A percentile compares a stretch with the other conserved stretches of the same genome.
phyloP scores from a whole-genome alignment of 1,284 basidiomycete genomes.

The Dichomitus squalens region DNA sequence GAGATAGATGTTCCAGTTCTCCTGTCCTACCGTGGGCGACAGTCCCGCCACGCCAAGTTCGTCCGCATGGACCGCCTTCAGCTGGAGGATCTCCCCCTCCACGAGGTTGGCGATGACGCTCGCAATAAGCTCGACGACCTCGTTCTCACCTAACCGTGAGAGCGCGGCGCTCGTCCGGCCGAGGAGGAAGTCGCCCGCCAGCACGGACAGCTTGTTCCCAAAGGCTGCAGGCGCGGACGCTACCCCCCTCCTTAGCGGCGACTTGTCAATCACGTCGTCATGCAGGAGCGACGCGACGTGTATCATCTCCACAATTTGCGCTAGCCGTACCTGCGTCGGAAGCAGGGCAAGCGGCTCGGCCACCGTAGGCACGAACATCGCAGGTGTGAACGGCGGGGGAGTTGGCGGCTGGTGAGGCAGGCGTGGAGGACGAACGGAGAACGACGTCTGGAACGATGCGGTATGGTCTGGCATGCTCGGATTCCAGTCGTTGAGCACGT shows the following conservation, averaged over 20 bases:
- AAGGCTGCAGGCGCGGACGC: constrained; percentile 88
- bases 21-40: constrained; percentile 36
- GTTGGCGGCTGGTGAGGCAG: constrained; percentile 42
- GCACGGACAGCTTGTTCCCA: constrained; percentile 94
- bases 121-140: constrained; percentile 93
- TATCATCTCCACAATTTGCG: constrained; percentile 98
- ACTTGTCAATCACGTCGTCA: constrained; percentile 93
- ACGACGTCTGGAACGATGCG: constrained; percentile 51
- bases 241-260: constrained; percentile 78
- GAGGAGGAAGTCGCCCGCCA: constrained; percentile 95
- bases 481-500: constrained; percentile 86
- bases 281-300: constrained; percentile 96
- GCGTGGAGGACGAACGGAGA: constrained; percentile 45
- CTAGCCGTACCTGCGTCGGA: constrained; percentile 90
- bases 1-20: constrained; percentile 88
- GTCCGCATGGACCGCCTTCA: constrained; percentile 54
- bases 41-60: constrained; percentile 32
- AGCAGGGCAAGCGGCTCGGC: constrained; percentile 48
- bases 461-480: constrained; percentile 77
- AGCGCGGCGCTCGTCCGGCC: constrained; percentile 90
- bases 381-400: constrained; percentile 37
- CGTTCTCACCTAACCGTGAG: constrained; percentile 82
- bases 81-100: constrained; percentile 94
- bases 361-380: constrained; percentile 32
- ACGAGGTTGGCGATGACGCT: constrained; percentile 95